Evolutionary conservation across 495 filamentous ascomycete species (phyloP).

Genomic region (Pseudevernia furfuracea): DNA sequence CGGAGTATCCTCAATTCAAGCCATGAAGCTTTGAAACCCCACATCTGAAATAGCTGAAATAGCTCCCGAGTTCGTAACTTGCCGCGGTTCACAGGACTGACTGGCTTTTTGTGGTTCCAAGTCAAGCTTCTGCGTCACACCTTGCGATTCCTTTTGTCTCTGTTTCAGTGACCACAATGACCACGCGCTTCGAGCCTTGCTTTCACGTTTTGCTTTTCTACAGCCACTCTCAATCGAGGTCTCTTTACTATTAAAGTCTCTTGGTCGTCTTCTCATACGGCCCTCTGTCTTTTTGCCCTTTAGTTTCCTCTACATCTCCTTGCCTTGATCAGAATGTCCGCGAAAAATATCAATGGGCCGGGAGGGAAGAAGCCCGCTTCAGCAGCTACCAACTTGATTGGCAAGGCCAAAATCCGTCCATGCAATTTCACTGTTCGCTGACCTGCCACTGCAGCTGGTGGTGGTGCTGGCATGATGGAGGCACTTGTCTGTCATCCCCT

Average conservation of each 20-base stretch:
- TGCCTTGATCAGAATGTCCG: slow-evolving; percentile 45
- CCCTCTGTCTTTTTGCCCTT: background rate
- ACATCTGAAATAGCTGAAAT: slow-evolving; percentile 5
- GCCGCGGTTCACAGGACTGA: slow-evolving; percentile 7
- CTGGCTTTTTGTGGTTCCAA: background rate
- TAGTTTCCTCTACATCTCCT: slow-evolving; percentile 7
- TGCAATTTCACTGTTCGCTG: slow-evolving; percentile 21
- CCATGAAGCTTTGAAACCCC: slow-evolving; percentile 10
- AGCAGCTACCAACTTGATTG: slow-evolving; percentile 87
- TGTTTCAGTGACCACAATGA: slow-evolving; percentile 5
- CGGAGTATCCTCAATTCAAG: slow-evolving; percentile 6
- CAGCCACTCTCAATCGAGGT: background rate
- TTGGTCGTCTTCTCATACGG: background rate
- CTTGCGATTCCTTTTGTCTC: background rate
- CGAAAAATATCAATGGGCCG: slow-evolving; percentile 51
- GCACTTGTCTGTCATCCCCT: slow-evolving; percentile 94
- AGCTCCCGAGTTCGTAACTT: slow-evolving; percentile 11
- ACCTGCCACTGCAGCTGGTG: slow-evolving; percentile 63
- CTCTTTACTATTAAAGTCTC: background rate
- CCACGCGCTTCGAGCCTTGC: background rate
- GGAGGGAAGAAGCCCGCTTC: slow-evolving; percentile 74
- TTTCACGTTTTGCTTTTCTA: background rate
- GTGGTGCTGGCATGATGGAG: slow-evolving; percentile 99
- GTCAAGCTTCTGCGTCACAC: slow-evolving; percentile 1
- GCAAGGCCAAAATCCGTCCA: slow-evolving; percentile 40